These are phyloP conservation scores for Rosa chinensis DNA, from an alignment of 306 rosid genomes.

Conservation along the genomic window DNA sequence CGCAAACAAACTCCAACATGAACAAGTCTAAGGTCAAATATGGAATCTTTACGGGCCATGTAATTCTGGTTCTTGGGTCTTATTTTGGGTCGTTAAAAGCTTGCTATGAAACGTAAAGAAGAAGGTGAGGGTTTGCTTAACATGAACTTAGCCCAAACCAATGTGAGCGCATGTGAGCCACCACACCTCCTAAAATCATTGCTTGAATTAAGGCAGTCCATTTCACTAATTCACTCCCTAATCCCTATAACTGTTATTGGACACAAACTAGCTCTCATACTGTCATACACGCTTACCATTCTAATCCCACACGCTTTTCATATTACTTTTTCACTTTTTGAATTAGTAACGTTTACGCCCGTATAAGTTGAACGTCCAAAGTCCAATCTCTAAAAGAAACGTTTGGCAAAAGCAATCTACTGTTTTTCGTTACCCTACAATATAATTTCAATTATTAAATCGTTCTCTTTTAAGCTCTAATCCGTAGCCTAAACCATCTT, in stretches of 20 bases:
- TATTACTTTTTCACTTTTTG: not conserved
- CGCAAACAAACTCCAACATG: not conserved
- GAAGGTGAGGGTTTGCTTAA: not conserved
- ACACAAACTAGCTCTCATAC: not conserved
- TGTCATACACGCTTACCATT: conserved; percentile 11
- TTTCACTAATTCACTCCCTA: not conserved
- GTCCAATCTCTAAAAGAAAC: no score
- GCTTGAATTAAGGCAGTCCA: conserved; percentile 19
- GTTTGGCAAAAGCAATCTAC: no score
- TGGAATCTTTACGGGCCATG: not conserved
- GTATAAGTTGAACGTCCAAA: no score
- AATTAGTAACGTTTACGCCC: no score
- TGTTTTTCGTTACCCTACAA: no score
- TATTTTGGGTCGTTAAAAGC: not conserved
- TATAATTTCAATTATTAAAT: no score
- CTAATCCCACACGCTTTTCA: not conserved
- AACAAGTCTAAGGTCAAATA: not conserved
- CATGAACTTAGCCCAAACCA: not conserved
- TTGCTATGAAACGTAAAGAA: not conserved
- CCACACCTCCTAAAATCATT: not conserved
- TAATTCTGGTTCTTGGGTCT: not conserved
- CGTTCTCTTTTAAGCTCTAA: not conserved
- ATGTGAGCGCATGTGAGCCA: not conserved
- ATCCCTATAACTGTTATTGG: not conserved
- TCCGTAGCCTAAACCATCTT: not conserved